Base-by-base conservation (phyloP, 345 rosid species). In the Heritiera fomes region DNA sequence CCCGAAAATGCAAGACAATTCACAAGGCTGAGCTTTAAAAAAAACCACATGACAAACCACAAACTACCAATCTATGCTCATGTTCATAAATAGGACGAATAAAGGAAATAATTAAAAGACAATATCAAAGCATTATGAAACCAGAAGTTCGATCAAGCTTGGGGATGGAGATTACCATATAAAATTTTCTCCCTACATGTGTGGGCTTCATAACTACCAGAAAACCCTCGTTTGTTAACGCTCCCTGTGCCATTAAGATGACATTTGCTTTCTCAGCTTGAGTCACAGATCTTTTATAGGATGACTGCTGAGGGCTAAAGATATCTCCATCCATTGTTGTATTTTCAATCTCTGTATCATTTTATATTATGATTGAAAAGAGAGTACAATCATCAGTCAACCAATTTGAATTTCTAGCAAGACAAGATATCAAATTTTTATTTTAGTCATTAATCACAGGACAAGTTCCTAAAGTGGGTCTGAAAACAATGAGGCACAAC, bases 131-230 rank as follows among this genome's bases (percentile, higher is more conserved):
- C 40, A 49, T 2, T 2, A 12, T 23, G 7, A 47, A 47, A 46
- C 59, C 17, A 41, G 62, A 49, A 17, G 56, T 47, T 49, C 17
- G 8, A 52, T 18, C 46, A 65, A 64, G 52, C 50, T 50, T 13
- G 20, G 41, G 49, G 58, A 8, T 43, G 11, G 23, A 50, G 20
- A 30, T 72, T 80, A 89, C 92, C 92, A 89, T 43, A 73, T 43
- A 85, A 80, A 81, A 90, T 67, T 50, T 78, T 69, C 40, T 80
- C 7, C 2, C 43, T 17, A 77, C 75, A 45, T 77, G 80, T 9
- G 80, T 41, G 13, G 75, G 75, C 64, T 77, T 77, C 80, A 77
- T 77, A 20, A 77, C 67, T 47, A 67, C 65, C 49, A 77, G 14
- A 60, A 77, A 77, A 41, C 58, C 80, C 2, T 66, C 55, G 20